phyloP scores from a whole-genome alignment of 2,329 filamentous ascomycete species.

The Aspergillus costaricaensis region DNA sequence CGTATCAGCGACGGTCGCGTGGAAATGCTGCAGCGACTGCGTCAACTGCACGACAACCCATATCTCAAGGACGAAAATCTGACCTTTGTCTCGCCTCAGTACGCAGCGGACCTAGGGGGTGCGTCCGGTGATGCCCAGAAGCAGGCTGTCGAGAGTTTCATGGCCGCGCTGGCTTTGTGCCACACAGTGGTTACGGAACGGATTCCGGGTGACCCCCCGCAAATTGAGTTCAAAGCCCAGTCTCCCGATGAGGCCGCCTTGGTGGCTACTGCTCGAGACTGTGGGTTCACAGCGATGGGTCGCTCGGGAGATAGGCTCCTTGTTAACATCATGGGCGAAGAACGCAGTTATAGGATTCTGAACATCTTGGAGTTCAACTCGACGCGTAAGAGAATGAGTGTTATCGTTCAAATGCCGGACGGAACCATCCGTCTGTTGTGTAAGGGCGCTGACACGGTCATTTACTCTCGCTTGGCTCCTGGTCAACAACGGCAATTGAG shows the following conservation, averaged over 20 bases:
- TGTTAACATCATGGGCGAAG: slow-evolving; percentile 6
- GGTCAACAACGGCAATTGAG: slow-evolving; percentile 3
- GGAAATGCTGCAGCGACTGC: slow-evolving; percentile 5
- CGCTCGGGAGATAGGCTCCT: slow-evolving; percentile 2
- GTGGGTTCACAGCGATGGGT: slow-evolving; percentile 1
- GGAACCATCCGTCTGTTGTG: slow-evolving; percentile 6
- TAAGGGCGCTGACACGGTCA: slow-evolving; percentile 4
- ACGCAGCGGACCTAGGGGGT: slow-evolving; percentile 2
- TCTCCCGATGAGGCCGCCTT: slow-evolving; percentile 6
- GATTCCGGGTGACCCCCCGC: slow-evolving; percentile 5
- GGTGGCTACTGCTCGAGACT: slow-evolving; percentile 8
- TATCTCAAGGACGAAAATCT: slow-evolving; percentile 5
- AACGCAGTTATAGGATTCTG: slow-evolving; percentile 4
- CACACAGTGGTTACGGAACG: slow-evolving; percentile 9
- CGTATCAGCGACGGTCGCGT: slow-evolving; percentile 4
- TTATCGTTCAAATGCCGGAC: slow-evolving; percentile 7
- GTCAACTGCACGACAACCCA: slow-evolving; percentile 7
- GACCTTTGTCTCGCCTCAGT: slow-evolving; percentile 4
- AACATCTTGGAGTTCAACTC: slow-evolving; percentile 8
- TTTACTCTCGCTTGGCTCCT: slow-evolving; percentile 6
- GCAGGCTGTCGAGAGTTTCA: not conserved
- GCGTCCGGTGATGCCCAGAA: slow-evolving; percentile 3
- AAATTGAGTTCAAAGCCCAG: slow-evolving; percentile 9
- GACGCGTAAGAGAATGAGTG: slow-evolving; percentile 8
- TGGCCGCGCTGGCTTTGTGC: slow-evolving; percentile 1